phyloP scores from a whole-genome alignment of 306 rosid species.

The Herpetospermum pedunculosum region DNA sequence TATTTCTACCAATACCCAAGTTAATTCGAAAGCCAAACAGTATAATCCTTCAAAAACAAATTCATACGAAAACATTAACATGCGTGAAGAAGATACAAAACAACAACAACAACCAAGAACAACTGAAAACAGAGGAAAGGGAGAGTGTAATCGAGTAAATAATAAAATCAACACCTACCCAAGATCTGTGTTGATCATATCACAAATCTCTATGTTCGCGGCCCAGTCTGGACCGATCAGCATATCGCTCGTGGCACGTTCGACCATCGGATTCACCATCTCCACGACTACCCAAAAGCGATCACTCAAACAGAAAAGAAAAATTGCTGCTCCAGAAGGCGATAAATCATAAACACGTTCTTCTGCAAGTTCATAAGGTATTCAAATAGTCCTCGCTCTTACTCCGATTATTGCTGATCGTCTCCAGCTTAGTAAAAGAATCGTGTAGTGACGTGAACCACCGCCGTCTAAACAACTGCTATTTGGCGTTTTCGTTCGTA shows the following conservation, averaged over 20 bases:
- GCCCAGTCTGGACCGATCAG: slow-evolving; percentile 98
- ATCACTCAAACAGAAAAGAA: not conserved
- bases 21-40: not conserved
- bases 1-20: too few species aligned
- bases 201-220: slow-evolving; percentile 88
- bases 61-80: not conserved
- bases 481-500: not conserved
- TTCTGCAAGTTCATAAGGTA: not conserved
- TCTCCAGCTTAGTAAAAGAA: not conserved
- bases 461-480: not conserved
- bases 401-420: not conserved
- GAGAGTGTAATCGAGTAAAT: slow-evolving; percentile 12
- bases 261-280: slow-evolving; percentile 88
- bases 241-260: slow-evolving; percentile 80
- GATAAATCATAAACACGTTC: not conserved
- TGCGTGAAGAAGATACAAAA: not conserved
- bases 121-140: slow-evolving; percentile 5
- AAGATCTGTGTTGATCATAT: slow-evolving; percentile 63
- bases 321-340: not conserved
- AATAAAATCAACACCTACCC: slow-evolving; percentile 40
- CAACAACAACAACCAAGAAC: not conserved
- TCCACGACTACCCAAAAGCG: not conserved
- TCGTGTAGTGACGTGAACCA: too few species aligned
- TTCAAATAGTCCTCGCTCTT: not conserved
- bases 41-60: not conserved